phyloP scores from a whole-genome alignment of 208 protist species.

The Trypanosoma brucei region DNA sequence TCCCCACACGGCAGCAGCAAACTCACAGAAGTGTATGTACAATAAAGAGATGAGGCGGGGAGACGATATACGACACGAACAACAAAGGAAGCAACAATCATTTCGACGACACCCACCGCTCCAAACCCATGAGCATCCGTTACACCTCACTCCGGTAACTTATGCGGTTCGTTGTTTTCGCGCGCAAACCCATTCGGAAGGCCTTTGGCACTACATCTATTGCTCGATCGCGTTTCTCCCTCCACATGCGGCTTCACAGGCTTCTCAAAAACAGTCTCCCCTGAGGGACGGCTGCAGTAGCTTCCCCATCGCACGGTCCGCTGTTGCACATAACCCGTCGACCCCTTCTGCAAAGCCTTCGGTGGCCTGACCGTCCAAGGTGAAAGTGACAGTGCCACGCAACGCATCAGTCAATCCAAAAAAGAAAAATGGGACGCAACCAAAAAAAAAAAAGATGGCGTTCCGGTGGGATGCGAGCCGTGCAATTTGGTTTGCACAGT shows the following conservation, averaged over 20 bases:
- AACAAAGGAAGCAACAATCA: too few relatives aligned
- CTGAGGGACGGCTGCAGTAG: constrained; percentile 9
- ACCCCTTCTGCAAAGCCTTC: constrained; percentile 2
- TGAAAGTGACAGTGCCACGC: background rate
- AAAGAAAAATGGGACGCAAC: too few relatives aligned
- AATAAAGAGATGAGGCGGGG: too few relatives aligned
- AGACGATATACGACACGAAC: too few relatives aligned
- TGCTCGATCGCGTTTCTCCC: constrained; percentile 19
- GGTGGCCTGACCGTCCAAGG: constrained; percentile 17
- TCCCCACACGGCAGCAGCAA: too few relatives aligned
- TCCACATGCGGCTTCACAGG: constrained; percentile 13
- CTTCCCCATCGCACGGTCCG: constrained; percentile 17
- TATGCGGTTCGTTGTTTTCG: constrained; percentile 2
- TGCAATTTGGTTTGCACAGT: too few relatives aligned
- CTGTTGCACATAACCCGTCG: background rate
- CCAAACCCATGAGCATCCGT: too few relatives aligned
- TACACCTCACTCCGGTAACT: background rate
- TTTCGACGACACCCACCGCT: too few relatives aligned
- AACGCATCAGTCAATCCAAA: constrained; percentile 1
- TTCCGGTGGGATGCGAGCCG: too few relatives aligned
- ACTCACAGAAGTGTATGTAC: too few relatives aligned
- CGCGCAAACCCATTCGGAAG: constrained; percentile 20
- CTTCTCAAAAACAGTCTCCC: constrained; percentile 14
- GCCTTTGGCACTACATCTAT: constrained; percentile 19
- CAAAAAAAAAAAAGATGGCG: too few relatives aligned